Conservation (phyloP, 345 rosid genomes). For the Rhodamnia argentea region DNA sequence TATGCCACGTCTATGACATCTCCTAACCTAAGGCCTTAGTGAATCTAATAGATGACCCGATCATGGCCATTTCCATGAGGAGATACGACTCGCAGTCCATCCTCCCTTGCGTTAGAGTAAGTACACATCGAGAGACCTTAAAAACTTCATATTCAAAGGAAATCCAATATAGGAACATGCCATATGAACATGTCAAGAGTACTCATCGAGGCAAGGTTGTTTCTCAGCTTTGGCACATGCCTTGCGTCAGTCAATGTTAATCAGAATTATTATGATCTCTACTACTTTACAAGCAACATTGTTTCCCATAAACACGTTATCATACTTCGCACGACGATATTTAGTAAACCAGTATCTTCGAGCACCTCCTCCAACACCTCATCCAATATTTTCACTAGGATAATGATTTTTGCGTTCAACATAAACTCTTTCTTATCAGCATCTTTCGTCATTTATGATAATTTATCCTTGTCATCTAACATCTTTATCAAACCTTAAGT, state of each 20-base stretch:
- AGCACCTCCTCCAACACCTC: background rate
- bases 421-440: background rate
- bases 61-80: background rate
- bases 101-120: background rate
- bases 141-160: background rate
- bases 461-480: background rate
- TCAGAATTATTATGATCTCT: background rate
- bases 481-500: background rate
- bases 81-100: background rate
- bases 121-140: background rate
- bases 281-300: background rate
- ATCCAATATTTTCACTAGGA: background rate
- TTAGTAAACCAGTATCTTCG: background rate
- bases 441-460: background rate
- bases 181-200: background rate
- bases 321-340: background rate
- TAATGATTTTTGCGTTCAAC: background rate
- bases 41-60: background rate
- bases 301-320: background rate
- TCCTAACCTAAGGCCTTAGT: background rate
- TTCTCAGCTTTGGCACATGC: background rate
- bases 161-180: background rate
- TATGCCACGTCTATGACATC: background rate
- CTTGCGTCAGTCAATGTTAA: background rate
- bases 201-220: background rate